Conservation (phyloP, 768 basidiomycete species). For the Dentipellis sp. region DNA sequence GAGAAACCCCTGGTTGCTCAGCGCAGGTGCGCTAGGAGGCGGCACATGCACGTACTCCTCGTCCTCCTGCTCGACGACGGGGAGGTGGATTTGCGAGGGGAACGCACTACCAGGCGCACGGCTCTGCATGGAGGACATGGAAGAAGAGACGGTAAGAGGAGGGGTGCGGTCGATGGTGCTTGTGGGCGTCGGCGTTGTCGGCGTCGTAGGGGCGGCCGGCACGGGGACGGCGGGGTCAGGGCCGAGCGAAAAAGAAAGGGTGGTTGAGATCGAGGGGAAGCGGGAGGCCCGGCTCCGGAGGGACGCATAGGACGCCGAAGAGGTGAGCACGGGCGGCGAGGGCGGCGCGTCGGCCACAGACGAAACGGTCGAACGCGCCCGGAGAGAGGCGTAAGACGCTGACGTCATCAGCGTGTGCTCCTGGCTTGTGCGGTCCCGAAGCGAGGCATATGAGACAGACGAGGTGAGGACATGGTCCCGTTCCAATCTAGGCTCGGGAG, state of each 20-base stretch:
- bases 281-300: constrained; percentile 10
- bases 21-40: neutral
- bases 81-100: constrained; percentile 1
- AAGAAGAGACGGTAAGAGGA: neutral
- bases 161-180: neutral
- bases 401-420: constrained; percentile 1
- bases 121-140: neutral
- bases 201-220: constrained; percentile 7
- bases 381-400: constrained; percentile 9
- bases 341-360: constrained; percentile 7
- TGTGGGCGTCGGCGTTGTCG: constrained; percentile 3
- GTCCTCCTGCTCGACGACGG: neutral
- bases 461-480: constrained; percentile 3
- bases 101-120: neutral
- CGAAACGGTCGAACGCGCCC: neutral
- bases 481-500: neutral
- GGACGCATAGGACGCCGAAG: constrained; percentile 15
- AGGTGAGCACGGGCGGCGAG: constrained; percentile 1
- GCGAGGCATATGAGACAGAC: constrained; percentile 13
- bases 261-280: constrained; percentile 15
- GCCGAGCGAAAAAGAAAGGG: constrained; percentile 9
- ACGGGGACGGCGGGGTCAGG: constrained; percentile 2
- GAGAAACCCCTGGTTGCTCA: neutral
- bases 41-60: neutral
- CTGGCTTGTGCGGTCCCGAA: constrained; percentile 8